A percentile compares a stretch with the other conserved stretches of the same genome.
phyloP scores from a whole-genome alignment of 2,329 filamentous ascomycete species.

The Colletotrichum coccodes region DNA sequence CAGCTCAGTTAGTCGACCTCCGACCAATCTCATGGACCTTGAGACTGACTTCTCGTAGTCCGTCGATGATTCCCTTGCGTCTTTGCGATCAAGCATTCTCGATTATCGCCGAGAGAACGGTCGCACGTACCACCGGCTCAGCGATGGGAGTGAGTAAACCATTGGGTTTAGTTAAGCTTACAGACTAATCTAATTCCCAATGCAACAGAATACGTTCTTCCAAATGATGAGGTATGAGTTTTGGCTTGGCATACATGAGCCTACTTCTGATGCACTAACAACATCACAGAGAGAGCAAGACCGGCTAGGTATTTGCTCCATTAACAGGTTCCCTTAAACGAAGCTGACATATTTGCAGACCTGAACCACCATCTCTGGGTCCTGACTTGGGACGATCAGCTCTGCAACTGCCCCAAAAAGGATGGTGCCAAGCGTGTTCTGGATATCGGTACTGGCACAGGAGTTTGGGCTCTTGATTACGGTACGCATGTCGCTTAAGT shows the following conservation, averaged over 20 bases:
- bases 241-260: neutral
- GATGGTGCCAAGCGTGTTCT: slow-evolving; percentile 1
- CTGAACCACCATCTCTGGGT: slow-evolving; percentile 40
- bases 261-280: neutral
- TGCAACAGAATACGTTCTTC: slow-evolving; percentile 22
- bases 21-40: neutral
- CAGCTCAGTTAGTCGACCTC: neutral
- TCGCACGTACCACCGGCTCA: slow-evolving; percentile 32
- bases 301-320: slow-evolving; percentile 3
- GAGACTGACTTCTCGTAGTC: neutral
- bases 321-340: accelerated
- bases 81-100: slow-evolving; percentile 1
- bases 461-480: slow-evolving; percentile 48
- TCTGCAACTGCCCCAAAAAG: slow-evolving; percentile 10
- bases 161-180: neutral
- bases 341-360: slow-evolving; percentile 41
- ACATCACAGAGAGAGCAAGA: slow-evolving; percentile 11
- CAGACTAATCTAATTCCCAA: neutral
- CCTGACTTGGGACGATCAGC: neutral
- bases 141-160: slow-evolving; percentile 9
- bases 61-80: neutral
- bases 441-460: slow-evolving; percentile 11
- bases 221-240: slow-evolving; percentile 17
- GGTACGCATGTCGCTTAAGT: slow-evolving; percentile 39
- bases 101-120: slow-evolving; percentile 25